phyloP scores from a whole-genome alignment of 371 early-diverging fungal genomes.

The Lichtheimia ornata region DNA sequence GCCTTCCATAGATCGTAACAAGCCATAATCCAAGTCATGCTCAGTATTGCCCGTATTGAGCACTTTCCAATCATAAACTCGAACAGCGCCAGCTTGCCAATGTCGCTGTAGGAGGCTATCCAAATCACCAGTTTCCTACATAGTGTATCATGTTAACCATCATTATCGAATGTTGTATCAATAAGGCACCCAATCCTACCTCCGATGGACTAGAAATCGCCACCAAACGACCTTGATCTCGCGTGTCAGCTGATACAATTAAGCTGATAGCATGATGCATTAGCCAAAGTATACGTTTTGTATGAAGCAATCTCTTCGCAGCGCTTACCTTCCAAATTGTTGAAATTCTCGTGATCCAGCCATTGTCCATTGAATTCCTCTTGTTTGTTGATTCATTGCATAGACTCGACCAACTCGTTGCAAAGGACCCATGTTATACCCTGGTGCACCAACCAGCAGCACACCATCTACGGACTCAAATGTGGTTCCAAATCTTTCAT shows the following conservation, averaged over 20 bases:
- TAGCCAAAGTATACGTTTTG: neutral
- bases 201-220: constrained; percentile 42
- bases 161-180: no score
- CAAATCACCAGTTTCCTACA: no score
- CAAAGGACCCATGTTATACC: constrained; percentile 12
- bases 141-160: no score
- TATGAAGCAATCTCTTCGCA: no score
- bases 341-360: constrained; percentile 39
- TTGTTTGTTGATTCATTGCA: constrained; percentile 21
- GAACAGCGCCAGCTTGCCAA: constrained; percentile 50
- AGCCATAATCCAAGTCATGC: constrained; percentile 16
- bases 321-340: constrained; percentile 47
- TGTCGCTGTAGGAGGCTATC: constrained; percentile 12
- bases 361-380: constrained; percentile 30
- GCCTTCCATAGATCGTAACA: constrained; percentile 26
- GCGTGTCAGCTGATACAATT: neutral
- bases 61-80: constrained; percentile 30
- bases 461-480: constrained; percentile 9
- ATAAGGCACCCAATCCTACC: constrained; percentile 8
- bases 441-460: constrained; percentile 42
- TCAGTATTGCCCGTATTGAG: neutral
- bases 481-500: constrained; percentile 43
- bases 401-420: constrained; percentile 45
- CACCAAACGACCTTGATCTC: constrained; percentile 8
- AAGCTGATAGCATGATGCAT: neutral